Base-by-base conservation (phyloP, 768 basidiomycete genomes). In the Solioccasus polychromus region DNA sequence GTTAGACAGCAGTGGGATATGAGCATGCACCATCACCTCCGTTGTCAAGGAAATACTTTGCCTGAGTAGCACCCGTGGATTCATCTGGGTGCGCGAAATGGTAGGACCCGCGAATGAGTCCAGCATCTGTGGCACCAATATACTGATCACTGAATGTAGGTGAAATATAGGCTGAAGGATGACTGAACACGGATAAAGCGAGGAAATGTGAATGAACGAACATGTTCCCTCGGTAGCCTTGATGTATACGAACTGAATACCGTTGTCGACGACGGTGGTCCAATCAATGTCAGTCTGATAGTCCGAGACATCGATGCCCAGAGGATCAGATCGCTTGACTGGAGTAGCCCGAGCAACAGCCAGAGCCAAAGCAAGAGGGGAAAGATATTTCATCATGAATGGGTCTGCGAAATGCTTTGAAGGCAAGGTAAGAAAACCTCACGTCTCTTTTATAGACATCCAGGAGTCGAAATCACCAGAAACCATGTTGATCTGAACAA, bases 181-280 rank as follows among this genome's bases (percentile, higher is more conserved):
- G 18, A 34, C n/a, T 34, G 6, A 17, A 10, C 32, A 17, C 15
- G 15, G 32, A 34, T 6, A 17, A n/a, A 34, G 11, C n/a, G 32
- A 38, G 14, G 26, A 0, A 42, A 40, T 29, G 5, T 6, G 18
- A 25, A 44, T 38, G 8, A 54, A 68, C 45, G 39, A 35, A 80
- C 79, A 57, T n/a, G 71, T 80, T 8, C 76, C 76, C 58, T 85
- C 82, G 3, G 82, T 85, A 8, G 82, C 83, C 58, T 84, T 85
- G 73, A 85, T 83, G 56, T 73, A 84, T 3, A 67, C 78, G 53
- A 82, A 85, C 11, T 66, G 45, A 25, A 82, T 59, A 4, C 78
- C 82, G 48, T 77, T 76, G 11, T 71, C 58, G 48, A 67, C 71
- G 50, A 81, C 76, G 3, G 70, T 67, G 30, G 55, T 64, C 79